These are phyloP conservation scores for Zalaria sp. DNA, from an alignment of 2,329 filamentous ascomycete species.

Conservation along the genomic window DNA sequence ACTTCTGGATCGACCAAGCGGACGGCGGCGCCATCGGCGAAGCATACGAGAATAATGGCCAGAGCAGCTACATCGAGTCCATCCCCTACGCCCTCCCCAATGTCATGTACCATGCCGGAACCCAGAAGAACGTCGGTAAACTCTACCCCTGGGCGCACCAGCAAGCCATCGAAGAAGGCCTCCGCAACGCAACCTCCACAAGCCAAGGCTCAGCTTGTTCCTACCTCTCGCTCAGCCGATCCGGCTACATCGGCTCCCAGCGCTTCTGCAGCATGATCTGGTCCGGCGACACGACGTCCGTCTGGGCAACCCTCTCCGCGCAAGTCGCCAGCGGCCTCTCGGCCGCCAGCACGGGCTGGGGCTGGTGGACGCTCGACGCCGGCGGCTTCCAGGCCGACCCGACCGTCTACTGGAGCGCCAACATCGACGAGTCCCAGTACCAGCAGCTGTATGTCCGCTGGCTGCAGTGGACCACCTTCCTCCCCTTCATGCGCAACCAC, in stretches of 20 bases:
- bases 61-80: conserved; percentile 14
- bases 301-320: conserved; percentile 15
- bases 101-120: conserved; percentile 17
- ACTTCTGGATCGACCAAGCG: conserved; percentile 22
- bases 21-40: conserved; percentile 22
- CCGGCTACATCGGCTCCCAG: conserved; percentile 18
- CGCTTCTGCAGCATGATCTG: conserved; percentile 19
- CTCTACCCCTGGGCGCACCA: conserved; percentile 19
- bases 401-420: conserved; percentile 19
- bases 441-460: conserved; percentile 17
- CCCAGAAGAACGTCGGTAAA: conserved; percentile 14
- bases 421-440: conserved; percentile 15
- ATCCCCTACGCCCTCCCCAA: conserved; percentile 17
- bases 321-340: conserved; percentile 15
- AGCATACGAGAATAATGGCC: conserved; percentile 24
- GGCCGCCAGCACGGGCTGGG: conserved; percentile 14
- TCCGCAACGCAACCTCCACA: conserved; percentile 13
- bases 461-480: conserved; percentile 18
- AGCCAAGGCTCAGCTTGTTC: conserved; percentile 13
- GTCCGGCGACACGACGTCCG: conserved; percentile 16
- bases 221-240: conserved; percentile 13
- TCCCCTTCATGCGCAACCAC: conserved; percentile 19
- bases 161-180: conserved; percentile 16
- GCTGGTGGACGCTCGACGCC: conserved; percentile 17
- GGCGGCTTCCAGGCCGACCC: conserved; percentile 19